Evolutionary conservation across 805 yeast genomes (phyloP).

Genomic region (Starmera amethionina): DNA sequence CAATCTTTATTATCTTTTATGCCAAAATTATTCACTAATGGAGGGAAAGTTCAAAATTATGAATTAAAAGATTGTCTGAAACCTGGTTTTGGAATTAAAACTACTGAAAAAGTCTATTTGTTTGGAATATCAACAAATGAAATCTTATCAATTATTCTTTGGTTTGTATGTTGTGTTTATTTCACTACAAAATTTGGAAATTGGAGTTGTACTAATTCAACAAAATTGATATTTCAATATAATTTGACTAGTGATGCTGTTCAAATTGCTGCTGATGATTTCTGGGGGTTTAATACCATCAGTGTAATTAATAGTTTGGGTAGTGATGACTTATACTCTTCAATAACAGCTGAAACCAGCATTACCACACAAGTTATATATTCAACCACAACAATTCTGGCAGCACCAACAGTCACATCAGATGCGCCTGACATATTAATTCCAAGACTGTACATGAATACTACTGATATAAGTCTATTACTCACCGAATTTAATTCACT

Average conservation of each 20-base stretch:
- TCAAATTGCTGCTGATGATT: neutral
- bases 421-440: too few relatives aligned
- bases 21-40: neutral
- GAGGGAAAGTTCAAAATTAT: neutral
- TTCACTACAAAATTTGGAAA: slow-evolving; percentile 18
- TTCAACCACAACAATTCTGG: too few relatives aligned
- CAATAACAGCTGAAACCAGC: too few relatives aligned
- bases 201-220: slow-evolving; percentile 17
- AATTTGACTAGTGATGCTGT: slow-evolving; percentile 14
- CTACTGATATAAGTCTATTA: too few relatives aligned
- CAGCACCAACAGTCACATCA: too few relatives aligned
- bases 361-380: too few relatives aligned
- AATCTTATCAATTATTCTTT: slow-evolving; percentile 10
- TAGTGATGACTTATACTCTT: neutral
- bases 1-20: too few relatives aligned
- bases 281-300: neutral
- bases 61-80: neutral
- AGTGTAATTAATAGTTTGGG: slow-evolving; percentile 1
- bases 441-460: too few relatives aligned
- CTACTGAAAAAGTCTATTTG: slow-evolving; percentile 2
- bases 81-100: neutral
- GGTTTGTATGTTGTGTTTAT: slow-evolving; percentile 16
- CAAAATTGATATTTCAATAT: slow-evolving; percentile 15
- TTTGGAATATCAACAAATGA: slow-evolving; percentile 9
- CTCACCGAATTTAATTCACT: too few relatives aligned